These are phyloP conservation scores for Kuraishia borneana DNA, from an alignment of 805 yeast species.

Conservation along the genomic window DNA sequence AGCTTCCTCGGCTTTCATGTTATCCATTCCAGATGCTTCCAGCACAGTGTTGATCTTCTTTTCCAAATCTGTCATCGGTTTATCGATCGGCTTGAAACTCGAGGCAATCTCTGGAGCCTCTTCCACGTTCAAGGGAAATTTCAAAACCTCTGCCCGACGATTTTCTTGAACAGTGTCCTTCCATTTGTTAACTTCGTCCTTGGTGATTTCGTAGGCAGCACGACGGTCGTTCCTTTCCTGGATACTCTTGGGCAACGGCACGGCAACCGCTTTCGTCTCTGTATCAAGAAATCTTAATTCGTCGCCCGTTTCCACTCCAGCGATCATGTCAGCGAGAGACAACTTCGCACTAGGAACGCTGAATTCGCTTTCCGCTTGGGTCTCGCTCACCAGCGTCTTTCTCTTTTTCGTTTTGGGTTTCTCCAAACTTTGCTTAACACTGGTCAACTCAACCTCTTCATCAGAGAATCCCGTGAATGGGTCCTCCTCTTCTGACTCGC, in stretches of 20 bases:
- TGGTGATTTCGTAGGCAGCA: constrained; percentile 86
- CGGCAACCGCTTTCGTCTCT: constrained; percentile 42
- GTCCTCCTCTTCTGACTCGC: constrained; percentile 12
- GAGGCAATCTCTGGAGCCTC: constrained; percentile 36
- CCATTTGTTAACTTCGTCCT: constrained; percentile 84
- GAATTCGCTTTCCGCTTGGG: constrained; percentile 57
- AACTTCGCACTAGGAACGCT: constrained; percentile 52
- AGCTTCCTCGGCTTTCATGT: constrained; percentile 58
- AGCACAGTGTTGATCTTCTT: constrained; percentile 49
- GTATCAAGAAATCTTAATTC: constrained; percentile 36
- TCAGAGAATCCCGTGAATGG: constrained; percentile 23
- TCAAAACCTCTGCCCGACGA: constrained; percentile 74
- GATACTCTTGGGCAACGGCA: constrained; percentile 79
- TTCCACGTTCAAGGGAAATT: constrained; percentile 51
- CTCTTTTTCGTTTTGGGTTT: constrained; percentile 22
- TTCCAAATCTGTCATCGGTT: constrained; percentile 53
- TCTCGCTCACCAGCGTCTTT: constrained; percentile 38
- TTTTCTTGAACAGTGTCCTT: constrained; percentile 68
- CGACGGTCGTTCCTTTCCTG: constrained; percentile 77
- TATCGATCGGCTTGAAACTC: constrained; percentile 38
- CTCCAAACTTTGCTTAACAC: constrained; percentile 31
- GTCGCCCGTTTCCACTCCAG: constrained; percentile 41
- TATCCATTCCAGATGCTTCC: constrained; percentile 52
- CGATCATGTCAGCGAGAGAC: constrained; percentile 65
- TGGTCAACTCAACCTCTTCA: constrained; percentile 39